Base-by-base conservation (phyloP, 169 alveolate species). In the Eimeria zaria region DNA sequence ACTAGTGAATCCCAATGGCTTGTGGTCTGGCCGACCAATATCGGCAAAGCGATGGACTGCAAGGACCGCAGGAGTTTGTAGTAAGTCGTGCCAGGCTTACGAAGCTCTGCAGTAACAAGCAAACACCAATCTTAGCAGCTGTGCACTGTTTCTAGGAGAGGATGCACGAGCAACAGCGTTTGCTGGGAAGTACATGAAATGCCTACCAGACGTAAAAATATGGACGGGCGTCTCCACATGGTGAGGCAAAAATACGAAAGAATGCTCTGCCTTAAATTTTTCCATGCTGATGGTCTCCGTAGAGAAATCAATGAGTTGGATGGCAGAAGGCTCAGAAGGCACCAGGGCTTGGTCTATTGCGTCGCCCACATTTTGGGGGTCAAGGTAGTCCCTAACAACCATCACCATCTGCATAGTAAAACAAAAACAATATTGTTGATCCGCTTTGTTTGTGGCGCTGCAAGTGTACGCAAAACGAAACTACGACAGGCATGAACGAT, bases 201-300 rank as follows among this genome's bases (percentile, higher is more conserved):
- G 48, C 67, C 46, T 11, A 87, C 93, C 93, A 20, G 78, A 24
- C 27, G 93, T 87, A 87, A 87, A 87, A 14, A 48, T 39, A 24
- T 87, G 93, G 8, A 62, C 93, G 44, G 81, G 78, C 44, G 81
- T 87, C 71, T 87, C 93, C 67, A 41, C 51, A 55, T 87, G 93
- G 51, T 33, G 64, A 62, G 44, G 83, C 60, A 58, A 3, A n/a
- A 60, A 87, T n/a, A 55, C 64, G 20, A 87, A 87, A 16, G 93
- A 83, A 20, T 48, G 73, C 0, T 62, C 39, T 62, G 41, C 33
- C 93, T 87, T 87, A 27, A 87, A 87, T 48, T 64, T 62, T 60
- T 41, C 93, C 41, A 87, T 36, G 71, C 71, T 55, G 60, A 87
- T 62, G 44, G 24, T 27, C 27, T 41, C 93, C 64, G 93, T 87